These are phyloP conservation scores for Phytophthora hybrid DNA, from an alignment of 352 stramenopile species.

Conservation along the genomic window DNA sequence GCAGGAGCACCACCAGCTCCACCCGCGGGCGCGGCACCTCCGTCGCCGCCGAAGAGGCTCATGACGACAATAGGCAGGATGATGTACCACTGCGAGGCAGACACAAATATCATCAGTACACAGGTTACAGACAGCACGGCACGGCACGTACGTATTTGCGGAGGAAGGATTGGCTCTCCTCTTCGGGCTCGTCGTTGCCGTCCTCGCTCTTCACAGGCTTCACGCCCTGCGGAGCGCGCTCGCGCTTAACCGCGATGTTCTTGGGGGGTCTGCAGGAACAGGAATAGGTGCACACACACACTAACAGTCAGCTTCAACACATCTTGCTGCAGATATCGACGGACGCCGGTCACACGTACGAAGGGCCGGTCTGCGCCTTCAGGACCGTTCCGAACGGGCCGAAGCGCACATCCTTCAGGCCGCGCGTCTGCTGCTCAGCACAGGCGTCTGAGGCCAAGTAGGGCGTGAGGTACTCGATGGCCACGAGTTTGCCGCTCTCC, in stretches of 20 bases:
- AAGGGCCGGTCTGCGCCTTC: slow-evolving; percentile 66
- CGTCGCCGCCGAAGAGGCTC: slow-evolving; percentile 71
- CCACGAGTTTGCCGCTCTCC: slow-evolving; percentile 77
- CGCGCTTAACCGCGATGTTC: slow-evolving; percentile 65
- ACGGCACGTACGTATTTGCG: slow-evolving; percentile 80
- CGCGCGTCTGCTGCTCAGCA: slow-evolving; percentile 60
- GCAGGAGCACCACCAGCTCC: slow-evolving; percentile 35
- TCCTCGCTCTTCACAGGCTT: slow-evolving; percentile 77
- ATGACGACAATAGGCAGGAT: slow-evolving; percentile 83
- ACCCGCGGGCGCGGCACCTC: slow-evolving; percentile 49
- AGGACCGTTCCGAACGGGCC: slow-evolving; percentile 62
- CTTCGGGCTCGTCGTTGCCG: slow-evolving; percentile 55
- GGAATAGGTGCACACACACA: not conserved
- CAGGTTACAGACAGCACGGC: not conserved
- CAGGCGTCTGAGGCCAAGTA: slow-evolving; percentile 52
- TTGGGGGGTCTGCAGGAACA: slow-evolving; percentile 60
- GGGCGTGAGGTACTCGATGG: slow-evolving; percentile 85
- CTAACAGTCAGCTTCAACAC: not conserved
- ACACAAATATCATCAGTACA: slow-evolving; percentile 12
- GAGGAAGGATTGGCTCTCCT: slow-evolving; percentile 83
- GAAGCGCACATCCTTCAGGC: slow-evolving; percentile 71
- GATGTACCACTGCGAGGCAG: slow-evolving; percentile 78
- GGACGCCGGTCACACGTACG: slow-evolving; percentile 45
- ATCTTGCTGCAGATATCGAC: not conserved
- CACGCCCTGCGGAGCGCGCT: slow-evolving; percentile 73